phyloP scores from a whole-genome alignment of 2,329 filamentous ascomycete species.

The Penicillium sp. region DNA sequence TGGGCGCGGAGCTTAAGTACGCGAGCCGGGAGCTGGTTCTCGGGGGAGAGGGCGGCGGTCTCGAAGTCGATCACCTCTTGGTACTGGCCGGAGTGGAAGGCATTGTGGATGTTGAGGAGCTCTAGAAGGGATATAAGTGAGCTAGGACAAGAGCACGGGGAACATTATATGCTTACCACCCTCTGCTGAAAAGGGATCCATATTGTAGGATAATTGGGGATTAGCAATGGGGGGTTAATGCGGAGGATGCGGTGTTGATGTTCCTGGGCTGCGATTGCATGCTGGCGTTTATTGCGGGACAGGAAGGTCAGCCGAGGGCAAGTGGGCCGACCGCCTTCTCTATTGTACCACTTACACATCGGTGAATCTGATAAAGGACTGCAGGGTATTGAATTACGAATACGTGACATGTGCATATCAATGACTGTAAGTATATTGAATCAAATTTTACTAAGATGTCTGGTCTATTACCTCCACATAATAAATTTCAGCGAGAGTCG shows the following conservation, averaged over 20 bases:
- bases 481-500: too few species aligned
- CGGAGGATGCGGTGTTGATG: constrained; percentile 20
- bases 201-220: constrained; percentile 32
- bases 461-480: too few species aligned
- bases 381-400: too few species aligned
- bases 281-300: constrained; percentile 20
- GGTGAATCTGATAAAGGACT: neutral
- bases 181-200: constrained; percentile 66
- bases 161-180: constrained; percentile 48
- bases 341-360: neutral
- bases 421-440: too few species aligned
- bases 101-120: constrained; percentile 66
- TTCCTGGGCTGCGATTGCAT: constrained; percentile 19
- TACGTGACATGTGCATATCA: too few species aligned
- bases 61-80: constrained; percentile 83
- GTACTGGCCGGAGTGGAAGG: constrained; percentile 77
- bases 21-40: constrained; percentile 74
- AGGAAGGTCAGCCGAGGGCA: constrained; percentile 20
- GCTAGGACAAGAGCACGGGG: neutral
- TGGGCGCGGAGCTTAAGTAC: constrained; percentile 78
- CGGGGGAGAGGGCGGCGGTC: constrained; percentile 71
- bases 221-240: constrained; percentile 7
- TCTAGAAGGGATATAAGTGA: constrained; percentile 44
- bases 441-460: too few species aligned
- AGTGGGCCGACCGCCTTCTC: constrained; percentile 23